Evolutionary conservation across 2,329 filamentous ascomycete genomes (phyloP).

Genomic region (Penicillium sp.): DNA sequence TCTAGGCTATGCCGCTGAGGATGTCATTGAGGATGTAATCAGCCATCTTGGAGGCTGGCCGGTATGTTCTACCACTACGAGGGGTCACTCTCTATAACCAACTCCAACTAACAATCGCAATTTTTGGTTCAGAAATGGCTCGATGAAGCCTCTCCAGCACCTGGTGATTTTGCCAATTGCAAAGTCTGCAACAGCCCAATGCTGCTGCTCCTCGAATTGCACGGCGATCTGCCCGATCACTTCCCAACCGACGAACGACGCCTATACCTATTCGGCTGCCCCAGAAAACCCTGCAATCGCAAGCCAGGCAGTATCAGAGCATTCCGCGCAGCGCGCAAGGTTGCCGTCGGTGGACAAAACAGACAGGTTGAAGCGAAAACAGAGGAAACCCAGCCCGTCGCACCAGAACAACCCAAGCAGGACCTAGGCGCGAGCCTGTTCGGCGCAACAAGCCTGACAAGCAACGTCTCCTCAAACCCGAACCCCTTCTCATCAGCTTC

Average conservation of each 20-base stretch:
- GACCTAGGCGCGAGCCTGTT: slow-evolving; percentile 62
- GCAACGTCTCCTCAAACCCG: slow-evolving; percentile 37
- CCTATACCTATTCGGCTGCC: slow-evolving; percentile 82
- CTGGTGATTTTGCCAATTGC: slow-evolving; percentile 76
- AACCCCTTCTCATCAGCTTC: slow-evolving; percentile 56
- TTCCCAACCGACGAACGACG: slow-evolving; percentile 86
- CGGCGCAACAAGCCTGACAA: slow-evolving; percentile 45
- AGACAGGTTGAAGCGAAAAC: slow-evolving; percentile 19
- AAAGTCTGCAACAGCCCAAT: slow-evolving; percentile 82
- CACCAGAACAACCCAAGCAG: slow-evolving; percentile 27
- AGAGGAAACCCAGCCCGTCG: slow-evolving; percentile 16
- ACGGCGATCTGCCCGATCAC: slow-evolving; percentile 81
- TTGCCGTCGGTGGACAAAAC: slow-evolving; percentile 34
- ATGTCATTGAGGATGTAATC: slow-evolving; percentile 74
- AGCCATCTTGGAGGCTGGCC: slow-evolving; percentile 85
- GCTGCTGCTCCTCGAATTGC: slow-evolving; percentile 82
- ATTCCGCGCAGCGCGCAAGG: slow-evolving; percentile 63
- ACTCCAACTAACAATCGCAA: slow-evolving; percentile 15
- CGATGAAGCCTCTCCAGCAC: slow-evolving; percentile 66
- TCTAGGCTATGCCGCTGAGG: slow-evolving; percentile 81
- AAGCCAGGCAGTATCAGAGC: slow-evolving; percentile 79
- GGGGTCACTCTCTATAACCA: background rate
- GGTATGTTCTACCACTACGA: slow-evolving; percentile 54
- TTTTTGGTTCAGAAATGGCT: slow-evolving; percentile 71
- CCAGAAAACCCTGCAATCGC: slow-evolving; percentile 72